phyloP scores from a whole-genome alignment of 2,329 filamentous ascomycete genomes.

The Ophiognomonia clavigignenti-juglandacearum region DNA sequence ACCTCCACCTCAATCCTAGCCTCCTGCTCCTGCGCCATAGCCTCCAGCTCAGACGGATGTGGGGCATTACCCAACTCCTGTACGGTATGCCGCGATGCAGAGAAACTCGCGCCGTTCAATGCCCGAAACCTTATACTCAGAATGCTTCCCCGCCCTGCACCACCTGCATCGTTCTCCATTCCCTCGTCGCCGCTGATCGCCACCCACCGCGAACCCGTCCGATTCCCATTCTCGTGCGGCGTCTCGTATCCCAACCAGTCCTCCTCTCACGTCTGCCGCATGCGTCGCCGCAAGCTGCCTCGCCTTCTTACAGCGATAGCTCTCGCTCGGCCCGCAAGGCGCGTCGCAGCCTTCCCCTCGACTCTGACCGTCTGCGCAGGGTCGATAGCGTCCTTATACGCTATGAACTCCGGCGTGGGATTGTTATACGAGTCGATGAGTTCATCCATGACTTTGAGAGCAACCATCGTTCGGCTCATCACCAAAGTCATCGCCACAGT shows the following conservation, averaged over 20 bases:
- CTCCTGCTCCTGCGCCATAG: constrained; percentile 30
- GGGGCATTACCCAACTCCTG: constrained; percentile 46
- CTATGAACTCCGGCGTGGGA: constrained; percentile 45
- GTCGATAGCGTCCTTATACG: constrained; percentile 55
- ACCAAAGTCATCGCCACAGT: constrained; percentile 52
- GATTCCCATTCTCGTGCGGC: constrained; percentile 63
- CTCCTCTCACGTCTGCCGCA: constrained; percentile 38
- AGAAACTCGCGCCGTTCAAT: constrained; percentile 50
- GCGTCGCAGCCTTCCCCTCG: constrained; percentile 39
- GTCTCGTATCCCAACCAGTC: constrained; percentile 60
- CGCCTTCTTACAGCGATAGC: constrained; percentile 61
- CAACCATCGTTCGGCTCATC: constrained; percentile 52
- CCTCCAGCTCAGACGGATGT: constrained; percentile 56
- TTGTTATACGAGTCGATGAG: constrained; percentile 42
- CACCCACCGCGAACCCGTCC: constrained; percentile 59
- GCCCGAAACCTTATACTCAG: constrained; percentile 41
- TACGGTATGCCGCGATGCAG: constrained; percentile 50
- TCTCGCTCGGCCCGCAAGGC: constrained; percentile 65
- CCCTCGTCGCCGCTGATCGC: constrained; percentile 35
- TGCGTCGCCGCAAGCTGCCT: constrained; percentile 55
- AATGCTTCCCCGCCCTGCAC: constrained; percentile 21
- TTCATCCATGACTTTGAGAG: constrained; percentile 50
- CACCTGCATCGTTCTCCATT: background rate
- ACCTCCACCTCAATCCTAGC: constrained; percentile 34
- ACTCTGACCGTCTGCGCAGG: constrained; percentile 48